Base-by-base conservation (phyloP, 805 yeast species). In the Starmera pachycereana region DNA sequence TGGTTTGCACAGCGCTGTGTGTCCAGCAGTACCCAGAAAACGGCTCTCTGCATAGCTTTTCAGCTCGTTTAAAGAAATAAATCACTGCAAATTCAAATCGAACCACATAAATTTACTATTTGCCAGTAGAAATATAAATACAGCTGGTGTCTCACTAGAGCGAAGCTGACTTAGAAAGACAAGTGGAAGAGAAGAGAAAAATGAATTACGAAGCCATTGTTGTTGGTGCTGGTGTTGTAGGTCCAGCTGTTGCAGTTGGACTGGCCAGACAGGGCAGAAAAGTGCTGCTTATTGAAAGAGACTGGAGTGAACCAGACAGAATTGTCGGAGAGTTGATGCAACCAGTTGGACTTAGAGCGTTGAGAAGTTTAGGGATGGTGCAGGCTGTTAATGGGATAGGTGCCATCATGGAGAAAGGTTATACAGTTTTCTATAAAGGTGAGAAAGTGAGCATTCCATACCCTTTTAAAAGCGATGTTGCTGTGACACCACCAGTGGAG, bases 201-300 rank as follows among this genome's bases (percentile, higher is more conserved):
- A 22, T 22, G 27, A 22, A 43, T 27, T 87, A 76, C 61, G 98
- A 92, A 55, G 90, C 81, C 38, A 78, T 90, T 33, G 82, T 92
- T 22, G 78, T 92, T 32, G 98, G 98, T n/a, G 97, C 97, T n/a
- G 98, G 98, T 41, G 95, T 90, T 16, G 81, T 87, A 19, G 98
- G 99, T 1, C 96, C 98, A 2, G 80, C 90, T 41, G 70, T 90
- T 14, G 97, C 97, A 35, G 82, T 88, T 1, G 88, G 84, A 4
- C 64, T 92, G 40, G 97, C 96, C 1, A 72, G 90, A 51, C 94
- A 85, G 54, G 97, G 97, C 29, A 72, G 95, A 49, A 71, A 72
- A 38, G 97, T 92, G 8, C 58, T 78, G 11, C 60, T 69, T 12
- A 67, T 82, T 13, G 99, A 92, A 57, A 73, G 96, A 46, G 96